Evolutionary conservation across 768 basidiomycete species (phyloP), one percentile per base, ranked within the genome.

Genomic region (Lactifluus volemus): DNA sequence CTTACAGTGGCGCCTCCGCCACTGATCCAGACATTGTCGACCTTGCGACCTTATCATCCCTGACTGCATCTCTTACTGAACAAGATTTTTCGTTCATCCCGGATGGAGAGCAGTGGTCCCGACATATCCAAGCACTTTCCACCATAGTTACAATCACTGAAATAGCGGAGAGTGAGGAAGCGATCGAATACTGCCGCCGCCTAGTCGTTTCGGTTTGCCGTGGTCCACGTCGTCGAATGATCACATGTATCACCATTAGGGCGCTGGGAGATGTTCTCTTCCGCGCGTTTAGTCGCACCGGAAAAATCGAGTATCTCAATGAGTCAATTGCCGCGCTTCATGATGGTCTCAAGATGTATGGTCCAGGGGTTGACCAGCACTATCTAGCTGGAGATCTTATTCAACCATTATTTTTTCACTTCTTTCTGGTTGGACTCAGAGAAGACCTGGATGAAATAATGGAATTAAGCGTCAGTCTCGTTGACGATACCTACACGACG

Each of bases 401-500:
- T 15, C 1, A 0, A 1, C 19, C 48, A 11, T 36, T 60, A 12
- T 11, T 0, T 14, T 5, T 14, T 5, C 48, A 15, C 14, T 11
- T 4, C 32, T 7, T 54, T 1, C 41, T 34, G 29, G 6, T 5
- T 4, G 12, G n/a, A 3, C 30, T 36, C 48, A n/a, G 5, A 44
- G 29, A 44, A 6, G 48, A 55, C 41, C 2, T 55, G 4, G 59
- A 55, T 5, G 52, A 54, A 50, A 49, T 60, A 1, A 41, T 54
- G 39, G 30, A 3, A 42, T 19, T 60, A 8, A 29, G 4, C 47
- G 9, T 39, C 29, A 7, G 34, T 3, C 25, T 30, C 17, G 19
- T 14, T 14, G 8, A 10, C 6, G 21, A 55, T n/a, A 19, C 17
- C 6, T 21, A 17, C 19, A 12, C 15, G 30, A 17, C 3, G 1